Base-by-base conservation (phyloP, 1,284 basidiomycete species). In the Ustilago bromivora region DNA sequence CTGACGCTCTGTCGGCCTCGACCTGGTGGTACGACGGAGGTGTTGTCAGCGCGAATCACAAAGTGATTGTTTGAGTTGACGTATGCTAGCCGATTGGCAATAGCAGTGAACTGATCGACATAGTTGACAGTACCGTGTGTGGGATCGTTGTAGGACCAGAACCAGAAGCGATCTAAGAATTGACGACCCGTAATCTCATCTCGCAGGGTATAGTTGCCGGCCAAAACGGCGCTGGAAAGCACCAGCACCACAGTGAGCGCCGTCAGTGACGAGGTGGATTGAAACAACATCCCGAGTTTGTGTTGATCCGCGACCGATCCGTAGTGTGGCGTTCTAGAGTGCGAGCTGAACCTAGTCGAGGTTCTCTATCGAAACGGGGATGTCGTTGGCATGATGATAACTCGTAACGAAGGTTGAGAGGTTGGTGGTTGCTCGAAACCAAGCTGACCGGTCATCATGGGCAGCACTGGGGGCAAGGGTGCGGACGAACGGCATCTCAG, bases 41-140 rank as follows among this genome's bases (percentile, higher is more conserved):
- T 76, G 36, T 73, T 78, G 63, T 81, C 80, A 35, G 78, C 80
- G 15, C 62, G 69, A 43, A 81, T 68, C 10, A 79, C 71, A 51
- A 81, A 81, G 15, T 62, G 61, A 3, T 66, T 66, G 4, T 47
- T 58, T 19, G 61, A 34, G 40, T 81, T 66, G 36, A 79, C 72
- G 31, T 67, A 78, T 1, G 64, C 65, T 12, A 79, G 59, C 10
- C 67, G 65, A 5, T 60, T 56, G 3, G 59, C 19, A 10, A 54
- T 17, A 10, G 80, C 78, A 3, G 66, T 68, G 8, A 65, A 58
- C 36, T 76, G 47, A 35, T 74, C 57, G 15, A 80, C 72, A 60
- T 80, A 78, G 17, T 81, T 55, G 36, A 83, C 80, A 6, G 57
- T 64, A 10, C 81, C 80, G 13, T 69, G 35, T 2, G 77, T 81